A percentile compares a stretch with the other conserved stretches of the same genome.
Evolutionary conservation across 2,329 filamentous ascomycete genomes (phyloP).

Genomic region (Ophiostoma novo-ulmi): DNA sequence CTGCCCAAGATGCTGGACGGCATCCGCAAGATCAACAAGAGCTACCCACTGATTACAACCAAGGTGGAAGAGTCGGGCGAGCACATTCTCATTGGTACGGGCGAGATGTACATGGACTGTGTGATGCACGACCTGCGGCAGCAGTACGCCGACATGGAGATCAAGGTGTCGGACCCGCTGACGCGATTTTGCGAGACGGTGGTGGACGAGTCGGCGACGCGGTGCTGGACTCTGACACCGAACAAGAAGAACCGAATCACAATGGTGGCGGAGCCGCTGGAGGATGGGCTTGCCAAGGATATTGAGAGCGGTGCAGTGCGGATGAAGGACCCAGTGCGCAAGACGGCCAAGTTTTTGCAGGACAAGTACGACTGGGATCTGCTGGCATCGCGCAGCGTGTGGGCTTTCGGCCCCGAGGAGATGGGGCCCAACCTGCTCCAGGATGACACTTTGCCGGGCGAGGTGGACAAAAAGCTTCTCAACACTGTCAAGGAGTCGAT

Average conservation of each 20-base stretch:
- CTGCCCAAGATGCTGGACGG: constrained; percentile 98
- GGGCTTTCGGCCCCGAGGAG: constrained; percentile 97
- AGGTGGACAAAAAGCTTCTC: constrained; percentile 89
- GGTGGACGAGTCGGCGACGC: constrained; percentile 92
- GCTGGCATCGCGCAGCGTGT: constrained; percentile 88
- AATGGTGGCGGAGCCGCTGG: constrained; percentile 93
- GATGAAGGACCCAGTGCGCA: constrained; percentile 87
- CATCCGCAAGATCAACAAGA: constrained; percentile 94
- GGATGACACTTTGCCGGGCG: constrained; percentile 89
- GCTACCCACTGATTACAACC: constrained; percentile 89
- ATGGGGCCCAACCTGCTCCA: constrained; percentile 92
- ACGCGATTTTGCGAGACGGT: constrained; percentile 98
- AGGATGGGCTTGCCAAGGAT: constrained; percentile 89
- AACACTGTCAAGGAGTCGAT: constrained; percentile 86
- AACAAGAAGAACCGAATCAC: constrained; percentile 99
- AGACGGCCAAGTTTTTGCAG: constrained; percentile 95
- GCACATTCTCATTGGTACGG: constrained; percentile 89
- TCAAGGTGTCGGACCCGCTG: constrained; percentile 96
- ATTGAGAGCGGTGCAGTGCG: constrained; percentile 87
- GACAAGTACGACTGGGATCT: constrained; percentile 97
- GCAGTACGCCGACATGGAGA: constrained; percentile 98
- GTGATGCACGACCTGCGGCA: constrained; percentile 89
- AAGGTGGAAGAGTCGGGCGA: constrained; percentile 98
- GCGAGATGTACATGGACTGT: constrained; percentile 99
- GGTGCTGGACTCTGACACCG: constrained; percentile 94